phyloP scores from a whole-genome alignment of 1,284 basidiomycete genomes.

The Exobasidium cylindrosporum region DNA sequence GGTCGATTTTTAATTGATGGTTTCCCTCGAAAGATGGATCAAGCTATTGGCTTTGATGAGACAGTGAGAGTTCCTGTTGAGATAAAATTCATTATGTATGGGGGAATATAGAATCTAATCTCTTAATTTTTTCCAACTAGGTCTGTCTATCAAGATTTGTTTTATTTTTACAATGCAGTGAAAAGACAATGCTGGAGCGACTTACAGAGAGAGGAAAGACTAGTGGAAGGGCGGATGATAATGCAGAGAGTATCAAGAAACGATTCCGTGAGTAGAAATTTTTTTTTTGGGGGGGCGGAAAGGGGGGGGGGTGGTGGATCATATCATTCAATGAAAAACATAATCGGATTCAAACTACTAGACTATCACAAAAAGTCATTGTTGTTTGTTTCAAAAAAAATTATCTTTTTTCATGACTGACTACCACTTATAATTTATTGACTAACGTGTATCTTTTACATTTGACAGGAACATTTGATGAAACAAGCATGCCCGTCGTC shows the following conservation, averaged over 20 bases:
- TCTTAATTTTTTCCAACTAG: constrained; percentile 56
- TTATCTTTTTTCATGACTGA: too few relatives aligned
- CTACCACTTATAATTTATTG: too few relatives aligned
- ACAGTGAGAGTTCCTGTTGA: constrained; percentile 67
- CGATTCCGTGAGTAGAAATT: constrained; percentile 73
- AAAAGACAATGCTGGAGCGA: constrained; percentile 81
- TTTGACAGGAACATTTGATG: constrained; percentile 74
- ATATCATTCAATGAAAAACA: too few relatives aligned
- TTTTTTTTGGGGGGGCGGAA: too few relatives aligned
- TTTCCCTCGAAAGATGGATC: constrained; percentile 98
- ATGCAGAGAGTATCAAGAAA: constrained; percentile 91
- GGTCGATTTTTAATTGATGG: constrained; percentile 95
- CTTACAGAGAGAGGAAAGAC: constrained; percentile 88
- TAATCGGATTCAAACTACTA: too few relatives aligned
- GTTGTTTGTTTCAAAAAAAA: not conserved
- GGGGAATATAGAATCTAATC: not conserved
- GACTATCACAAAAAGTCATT: too few relatives aligned
- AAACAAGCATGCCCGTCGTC: constrained; percentile 94
- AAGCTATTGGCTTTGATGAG: constrained; percentile 88
- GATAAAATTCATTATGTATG: not conserved
- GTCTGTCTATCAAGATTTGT: constrained; percentile 77
- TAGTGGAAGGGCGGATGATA: constrained; percentile 92
- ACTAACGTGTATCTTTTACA: too few relatives aligned
- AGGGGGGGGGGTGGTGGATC: too few relatives aligned
- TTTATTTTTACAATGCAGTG: constrained; percentile 84